phyloP scores from a whole-genome alignment of 306 rosid genomes.

The Urtica urens region DNA sequence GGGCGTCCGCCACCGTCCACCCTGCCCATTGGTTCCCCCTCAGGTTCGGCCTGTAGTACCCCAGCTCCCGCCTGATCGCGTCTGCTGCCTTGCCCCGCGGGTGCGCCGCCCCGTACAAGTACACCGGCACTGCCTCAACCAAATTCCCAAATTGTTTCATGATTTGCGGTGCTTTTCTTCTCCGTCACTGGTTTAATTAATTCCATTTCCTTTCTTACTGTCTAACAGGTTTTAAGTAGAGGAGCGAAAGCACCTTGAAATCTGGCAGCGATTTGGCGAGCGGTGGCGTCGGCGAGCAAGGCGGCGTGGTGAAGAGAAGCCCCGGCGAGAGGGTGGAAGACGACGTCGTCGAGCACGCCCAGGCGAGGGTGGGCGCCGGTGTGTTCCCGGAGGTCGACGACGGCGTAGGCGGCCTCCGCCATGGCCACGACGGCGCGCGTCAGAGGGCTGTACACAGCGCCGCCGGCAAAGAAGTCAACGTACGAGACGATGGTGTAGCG shows the following conservation, averaged over 20 bases:
- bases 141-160: too few relatives aligned
- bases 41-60: conserved; percentile 40
- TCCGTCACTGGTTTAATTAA: too few relatives aligned
- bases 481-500: conserved; percentile 63
- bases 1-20: conserved; percentile 50
- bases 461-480: conserved; percentile 46
- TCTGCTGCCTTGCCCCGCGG: conserved; percentile 66
- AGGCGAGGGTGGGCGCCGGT: conserved; percentile 70
- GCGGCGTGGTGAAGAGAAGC: conserved; percentile 69
- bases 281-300: conserved; percentile 69
- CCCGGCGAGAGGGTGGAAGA: conserved; percentile 61
- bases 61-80: conserved; percentile 61
- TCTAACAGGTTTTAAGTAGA: too few relatives aligned
- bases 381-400: conserved; percentile 57
- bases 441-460: conserved; percentile 62
- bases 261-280: conserved; percentile 47
- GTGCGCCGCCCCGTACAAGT: conserved; percentile 74
- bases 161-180: too few relatives aligned
- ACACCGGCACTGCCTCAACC: conserved; percentile 87
- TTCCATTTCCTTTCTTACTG: too few relatives aligned
- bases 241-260: too few relatives aligned
- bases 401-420: conserved; percentile 60
- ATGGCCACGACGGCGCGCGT: conserved; percentile 52
- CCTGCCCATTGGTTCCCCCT: conserved; percentile 84
- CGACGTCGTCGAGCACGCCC: conserved; percentile 75